Base-by-base conservation (phyloP, 371 early-diverging fungal genomes). In the Apophysomyces variabilis region DNA sequence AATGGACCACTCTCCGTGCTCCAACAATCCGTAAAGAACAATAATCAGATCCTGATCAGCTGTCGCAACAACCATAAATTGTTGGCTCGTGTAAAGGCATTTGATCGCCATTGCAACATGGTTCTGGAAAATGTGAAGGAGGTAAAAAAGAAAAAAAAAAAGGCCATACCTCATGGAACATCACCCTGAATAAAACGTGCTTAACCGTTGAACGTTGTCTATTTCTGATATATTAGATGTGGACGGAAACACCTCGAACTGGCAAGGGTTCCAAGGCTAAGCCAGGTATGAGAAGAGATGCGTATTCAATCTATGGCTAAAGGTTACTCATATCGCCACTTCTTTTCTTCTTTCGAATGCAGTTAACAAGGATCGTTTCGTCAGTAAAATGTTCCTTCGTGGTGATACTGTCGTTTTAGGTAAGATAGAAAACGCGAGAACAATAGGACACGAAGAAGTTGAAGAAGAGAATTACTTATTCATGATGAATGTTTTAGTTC, bases 81-180 rank as follows among this genome's bases (percentile, higher is more conserved):
- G 63, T 82, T 99, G 26, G 99, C 96, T 32, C 89, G 97, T 67
- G 96, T 99, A 61, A 99, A 99, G 84, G 99, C 99, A 50, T 99
- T 99, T 73, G 99, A 98, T 84, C 90, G 99, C 45, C 99, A 98
- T 76, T 98, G 95, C 87, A 98, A 98, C 82, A 96, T 98, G 97
- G 97, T 98, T 9, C 84, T 99, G 61, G 99, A 98, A 80, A 97
- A 98, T 75, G 98, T 99, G 66, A 96, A 96, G 79, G 99, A 98
- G 85, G 93, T 94, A 77, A 64, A 71, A 16, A 7, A n/a, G 64
- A 7, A 18, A 66, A 65, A 46, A n/a, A 44, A 26, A 26, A 26
- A 26, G 32, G 3, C 32, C 32, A 26, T 26, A 26, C 32, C 32
- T 26, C 32, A 26, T 26, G 32, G 3, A 26, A 26, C 3, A 26